These are phyloP conservation scores for Psidium friedrichsthalianum DNA, from an alignment of 345 rosid species.

Conservation along the genomic window DNA sequence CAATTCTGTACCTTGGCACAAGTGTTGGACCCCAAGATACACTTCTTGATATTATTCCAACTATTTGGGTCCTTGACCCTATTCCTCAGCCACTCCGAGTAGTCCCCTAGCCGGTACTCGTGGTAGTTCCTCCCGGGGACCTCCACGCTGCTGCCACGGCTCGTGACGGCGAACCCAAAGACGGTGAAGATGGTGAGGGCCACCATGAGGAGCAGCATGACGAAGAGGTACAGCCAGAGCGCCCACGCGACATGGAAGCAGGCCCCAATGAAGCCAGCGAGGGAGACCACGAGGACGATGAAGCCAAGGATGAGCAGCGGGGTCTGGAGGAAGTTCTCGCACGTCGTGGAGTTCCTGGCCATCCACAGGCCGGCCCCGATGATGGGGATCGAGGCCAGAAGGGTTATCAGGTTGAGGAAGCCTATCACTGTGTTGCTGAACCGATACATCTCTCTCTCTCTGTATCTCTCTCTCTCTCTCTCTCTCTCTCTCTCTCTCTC, in stretches of 20 bases:
- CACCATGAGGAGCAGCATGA: conserved; percentile 61
- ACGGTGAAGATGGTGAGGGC: conserved; percentile 59
- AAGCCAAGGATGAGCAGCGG: conserved; percentile 74
- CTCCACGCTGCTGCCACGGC: conserved; percentile 57
- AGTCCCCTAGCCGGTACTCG: conserved; percentile 62
- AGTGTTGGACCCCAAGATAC: conserved; percentile 66
- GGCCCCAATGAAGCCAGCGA: conserved; percentile 89
- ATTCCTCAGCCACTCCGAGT: conserved; percentile 75
- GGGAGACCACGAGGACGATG: conserved; percentile 62
- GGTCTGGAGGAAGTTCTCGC: conserved; percentile 79
- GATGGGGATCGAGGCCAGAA: conserved; percentile 77
- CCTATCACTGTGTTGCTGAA: conserved; percentile 83
- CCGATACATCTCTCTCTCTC: conserved; percentile 36
- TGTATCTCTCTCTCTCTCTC: neutral
- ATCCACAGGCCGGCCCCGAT: conserved; percentile 90
- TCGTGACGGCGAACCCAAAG: conserved; percentile 78
- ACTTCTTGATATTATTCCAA: conserved; percentile 68
- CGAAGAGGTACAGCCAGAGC: conserved; percentile 79
- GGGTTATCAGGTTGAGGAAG: conserved; percentile 73
- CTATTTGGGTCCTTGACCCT: conserved; percentile 42
- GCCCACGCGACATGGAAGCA: conserved; percentile 87
- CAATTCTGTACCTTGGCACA: conserved; percentile 53
- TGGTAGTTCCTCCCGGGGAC: conserved; percentile 63
- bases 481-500: neutral
- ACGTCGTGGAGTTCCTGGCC: conserved; percentile 71